Evolutionary conservation across 1,284 basidiomycete genomes (phyloP).

Genomic region (Naganishia albida): DNA sequence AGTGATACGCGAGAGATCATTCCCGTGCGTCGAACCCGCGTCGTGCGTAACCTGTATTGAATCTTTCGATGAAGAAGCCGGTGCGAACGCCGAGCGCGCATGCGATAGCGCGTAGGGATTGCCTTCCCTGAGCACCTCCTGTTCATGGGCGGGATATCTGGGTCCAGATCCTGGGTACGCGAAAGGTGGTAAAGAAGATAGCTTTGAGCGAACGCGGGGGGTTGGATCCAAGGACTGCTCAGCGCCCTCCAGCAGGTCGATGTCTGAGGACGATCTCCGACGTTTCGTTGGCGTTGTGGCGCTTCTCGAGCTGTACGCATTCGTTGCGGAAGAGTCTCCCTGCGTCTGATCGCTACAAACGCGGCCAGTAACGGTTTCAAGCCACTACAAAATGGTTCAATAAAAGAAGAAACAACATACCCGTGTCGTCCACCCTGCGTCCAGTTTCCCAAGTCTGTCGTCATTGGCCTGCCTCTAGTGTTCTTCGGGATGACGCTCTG

Average conservation of each 20-base stretch:
- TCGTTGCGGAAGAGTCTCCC: too few relatives aligned
- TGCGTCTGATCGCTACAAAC: background rate
- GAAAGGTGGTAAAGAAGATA: background rate
- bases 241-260: background rate
- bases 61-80: too few relatives aligned
- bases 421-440: background rate
- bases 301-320: background rate
- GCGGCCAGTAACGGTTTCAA: too few relatives aligned
- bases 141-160: background rate
- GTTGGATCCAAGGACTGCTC: background rate
- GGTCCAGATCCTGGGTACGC: background rate
- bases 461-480: constrained; percentile 22
- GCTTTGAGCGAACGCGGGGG: background rate
- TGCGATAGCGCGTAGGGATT: background rate
- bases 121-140: background rate
- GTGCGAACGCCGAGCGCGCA: background rate
- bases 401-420: background rate
- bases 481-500: constrained; percentile 23
- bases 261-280: constrained; percentile 2
- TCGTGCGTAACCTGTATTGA: background rate
- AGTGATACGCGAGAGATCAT: background rate
- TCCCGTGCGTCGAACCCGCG: too few relatives aligned
- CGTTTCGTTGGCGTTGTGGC: background rate
- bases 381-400: too few relatives aligned
- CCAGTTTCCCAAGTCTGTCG: constrained; percentile 23